These are phyloP conservation scores for Gossypium australe DNA, from an alignment of 345 rosid species.

Conservation along the genomic window DNA sequence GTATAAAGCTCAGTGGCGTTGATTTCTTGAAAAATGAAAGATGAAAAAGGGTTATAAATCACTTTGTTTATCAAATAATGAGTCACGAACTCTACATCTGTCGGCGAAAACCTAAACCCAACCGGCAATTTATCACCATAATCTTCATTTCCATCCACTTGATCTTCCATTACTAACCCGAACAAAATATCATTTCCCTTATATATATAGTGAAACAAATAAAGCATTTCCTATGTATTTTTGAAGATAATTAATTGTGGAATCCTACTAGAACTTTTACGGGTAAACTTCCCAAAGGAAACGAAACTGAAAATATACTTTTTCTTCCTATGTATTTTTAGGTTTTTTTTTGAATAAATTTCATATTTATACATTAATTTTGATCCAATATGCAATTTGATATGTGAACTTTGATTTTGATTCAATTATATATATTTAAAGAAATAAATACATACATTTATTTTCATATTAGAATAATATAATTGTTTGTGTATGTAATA, in stretches of 20 bases:
- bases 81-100: slow-evolving; percentile 27
- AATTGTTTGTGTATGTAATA: no score
- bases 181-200: neutral
- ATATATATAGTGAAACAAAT: neutral
- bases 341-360: neutral
- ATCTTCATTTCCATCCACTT: neutral
- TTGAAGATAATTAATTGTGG: neutral
- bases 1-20: neutral
- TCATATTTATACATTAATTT: no score
- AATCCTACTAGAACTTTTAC: slow-evolving; percentile 6
- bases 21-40: slow-evolving; percentile 10
- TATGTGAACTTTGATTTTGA: no score
- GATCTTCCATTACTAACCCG: neutral
- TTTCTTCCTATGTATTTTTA: neutral
- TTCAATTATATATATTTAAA: no score
- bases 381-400: no score
- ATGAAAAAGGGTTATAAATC: slow-evolving; percentile 1
- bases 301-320: neutral
- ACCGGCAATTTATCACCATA: slow-evolving; percentile 4
- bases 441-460: no score
- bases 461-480: no score
- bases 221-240: neutral
- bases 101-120: slow-evolving; percentile 24
- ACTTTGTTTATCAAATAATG: slow-evolving; percentile 27
- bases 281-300: neutral